Base-by-base conservation (phyloP, 2,329 filamentous ascomycete species). In the Leptoxyphium fumago region DNA sequence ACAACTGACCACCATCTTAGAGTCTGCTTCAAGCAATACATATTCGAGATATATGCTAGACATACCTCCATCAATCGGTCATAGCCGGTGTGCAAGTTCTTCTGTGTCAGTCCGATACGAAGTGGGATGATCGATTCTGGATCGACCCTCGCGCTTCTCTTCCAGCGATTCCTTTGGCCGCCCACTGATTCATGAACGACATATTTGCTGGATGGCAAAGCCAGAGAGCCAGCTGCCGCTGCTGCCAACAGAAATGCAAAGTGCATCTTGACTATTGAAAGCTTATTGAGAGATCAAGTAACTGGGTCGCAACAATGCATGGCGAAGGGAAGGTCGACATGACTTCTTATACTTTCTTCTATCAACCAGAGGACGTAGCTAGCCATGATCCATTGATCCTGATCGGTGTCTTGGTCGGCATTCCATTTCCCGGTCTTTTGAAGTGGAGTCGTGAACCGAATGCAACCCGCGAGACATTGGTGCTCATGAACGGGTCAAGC, bases 161-260 rank as follows among this genome's bases (percentile, higher is more conserved):
- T 46, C 64, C 64, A 67, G 32, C 32, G 32, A 15, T 36, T 42
- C 59, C 57, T 11, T 48, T 45, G 14, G 56, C 50, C 4, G 55
- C 32, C 32, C 11, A 36, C 15, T 3, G 32, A 64, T 45, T 67
- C 64, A 48, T 66, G 64, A 8, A 62, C 45, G 29, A 64, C 60
- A 55, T 66, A 62, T 17, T 32, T 29, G 32, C 39, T 42, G 2
- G 40, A 29, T 14, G 43, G n/a, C 11, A 43, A 29, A 13, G 34
- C 32, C 32, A 36, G 32, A 36, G 32, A 13, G 9, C 32, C 32
- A 13, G 32, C 32, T 36, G 32, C 32, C 32, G 32, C 32, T 13
- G 32, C 32, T 13, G 32, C 32, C 32, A 36, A 36, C 13, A 36
- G 11, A 13, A 36, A 15, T 9, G 32, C 11, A 15, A 36, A 36